Evolutionary conservation across 495 filamentous ascomycete genomes (phyloP), one percentile per base, ranked within the genome.

Genomic region (Talaromyces liani): DNA sequence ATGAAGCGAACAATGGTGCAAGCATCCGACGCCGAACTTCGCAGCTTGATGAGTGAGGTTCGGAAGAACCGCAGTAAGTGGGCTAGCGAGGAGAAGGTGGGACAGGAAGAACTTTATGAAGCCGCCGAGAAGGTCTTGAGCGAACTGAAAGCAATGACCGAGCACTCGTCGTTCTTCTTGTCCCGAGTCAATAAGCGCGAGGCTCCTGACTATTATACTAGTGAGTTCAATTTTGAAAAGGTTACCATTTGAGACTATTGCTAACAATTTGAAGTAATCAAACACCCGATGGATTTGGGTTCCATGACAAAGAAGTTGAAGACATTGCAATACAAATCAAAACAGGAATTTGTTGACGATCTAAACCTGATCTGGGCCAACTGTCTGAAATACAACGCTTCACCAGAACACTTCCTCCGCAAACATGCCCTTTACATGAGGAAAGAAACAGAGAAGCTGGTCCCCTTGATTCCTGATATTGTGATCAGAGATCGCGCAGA

Each of bases 271-370:
- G 65, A 71, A 94, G 88, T 98, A 65, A 97, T 98, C 78, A 97
- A 94, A 77, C 87, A 93, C 31, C 95, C 94, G 0, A 99, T 99
- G 94, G 94, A 99, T 73, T 85, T 99, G 51, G 94, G 95, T 45
- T 88, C 87, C 36, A 97, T 99, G 90, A 93, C 94, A 39, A 99
- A 99, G 79, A 98, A 97, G 77, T 85, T 99, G 34, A 97, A 96
- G 72, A 79, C 82, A 3, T 73, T 94, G 12, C 82, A 83, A 22
- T 98, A 96, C 80, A 93, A 90, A 72, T 96, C 92, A 55, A 98
- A 98, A 79, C 81, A 89, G 61, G 94, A 98, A 12, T 98, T 98
- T 66, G 91, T 97, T 34, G 85, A 88, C 58, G 94, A 98, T 65
- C 78, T 98, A 24, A 92, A 93, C 68, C 81, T 97, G 20, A 99